Evolutionary conservation across 1,139 yeast species (phyloP), one percentile per base, ranked within the genome.

Genomic region (Candida smagusa): DNA sequence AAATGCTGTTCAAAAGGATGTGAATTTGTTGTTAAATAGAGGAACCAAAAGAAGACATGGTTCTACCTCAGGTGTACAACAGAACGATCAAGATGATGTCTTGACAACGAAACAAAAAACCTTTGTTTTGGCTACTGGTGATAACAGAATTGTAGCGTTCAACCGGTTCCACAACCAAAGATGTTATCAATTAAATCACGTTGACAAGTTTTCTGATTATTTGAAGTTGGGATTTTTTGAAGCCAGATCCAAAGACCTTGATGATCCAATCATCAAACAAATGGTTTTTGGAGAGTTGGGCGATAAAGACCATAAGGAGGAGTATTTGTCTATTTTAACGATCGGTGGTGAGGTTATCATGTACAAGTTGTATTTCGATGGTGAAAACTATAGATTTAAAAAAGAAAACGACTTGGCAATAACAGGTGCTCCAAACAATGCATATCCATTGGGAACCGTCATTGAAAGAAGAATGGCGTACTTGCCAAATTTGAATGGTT

Each of bases 351-450:
- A 88, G 56, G 65, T 87, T 1, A 65, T 79, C 32, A 65, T 84
- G 44, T 88, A 88, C 56, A 79, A 79, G 49, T 62, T 81, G 30
- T 77, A 67, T 41, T 68, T 68, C 46, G 79, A 73, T 52, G 74
- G 78, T 4, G 74, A 70, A 32, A 70, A 69, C 45, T 72, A 67
- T 47, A 65, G 70, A 43, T 67, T 81, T 36, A 51, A 61, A 28
- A 76, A 78, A 52, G 71, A 72, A 23, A 68, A 74, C 41, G 78
- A 78, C 44, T 48, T 67, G 26, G 52, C 59, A 3, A 59, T 70
- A 24, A 80, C 88, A 1, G 94, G 92, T 38, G 92, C 92, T 1
- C 90, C 92, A 1, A 83, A 78, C 41, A 83, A 83, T 54, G 84
- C 89, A 0, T 83, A 79, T 51, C 72, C 85, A 1, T 69, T 74